phyloP scores from a whole-genome alignment of 192 early-diverging fungal genomes.

The Umbelopsis vinacea region DNA sequence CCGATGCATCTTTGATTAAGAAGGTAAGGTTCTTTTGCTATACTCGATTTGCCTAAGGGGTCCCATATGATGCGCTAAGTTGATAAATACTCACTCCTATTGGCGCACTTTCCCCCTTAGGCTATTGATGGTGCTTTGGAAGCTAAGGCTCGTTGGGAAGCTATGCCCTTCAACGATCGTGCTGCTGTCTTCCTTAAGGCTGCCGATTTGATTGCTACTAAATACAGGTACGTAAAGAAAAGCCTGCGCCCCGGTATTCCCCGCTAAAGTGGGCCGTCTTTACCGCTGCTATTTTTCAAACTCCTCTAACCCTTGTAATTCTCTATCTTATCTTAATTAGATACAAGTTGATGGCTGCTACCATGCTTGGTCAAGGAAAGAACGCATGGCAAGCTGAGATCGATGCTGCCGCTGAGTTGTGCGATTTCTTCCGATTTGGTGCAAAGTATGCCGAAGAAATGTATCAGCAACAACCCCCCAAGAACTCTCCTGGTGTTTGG shows the following conservation, averaged over 20 bases:
- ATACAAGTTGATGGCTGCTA: constrained; percentile 87
- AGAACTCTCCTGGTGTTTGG: constrained; percentile 85
- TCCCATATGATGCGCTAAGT: neutral
- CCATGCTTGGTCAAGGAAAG: constrained; percentile 98
- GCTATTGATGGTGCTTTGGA: constrained; percentile 88
- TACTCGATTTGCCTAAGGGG: neutral
- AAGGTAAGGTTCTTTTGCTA: constrained; percentile 27
- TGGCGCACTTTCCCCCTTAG: constrained; percentile 28
- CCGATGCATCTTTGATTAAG: constrained; percentile 68
- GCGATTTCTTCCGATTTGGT: constrained; percentile 97
- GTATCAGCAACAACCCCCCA: constrained; percentile 90
- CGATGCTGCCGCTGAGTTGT: constrained; percentile 94
- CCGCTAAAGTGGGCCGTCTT: neutral
- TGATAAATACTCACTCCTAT: constrained; percentile 19
- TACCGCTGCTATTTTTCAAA: neutral
- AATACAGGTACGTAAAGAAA: constrained; percentile 76
- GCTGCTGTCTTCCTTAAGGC: constrained; percentile 96
- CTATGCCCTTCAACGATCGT: constrained; percentile 92
- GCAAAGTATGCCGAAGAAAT: constrained; percentile 92
- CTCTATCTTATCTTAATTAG: constrained; percentile 32
- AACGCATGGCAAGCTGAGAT: constrained; percentile 99
- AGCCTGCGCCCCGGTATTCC: too few relatives aligned
- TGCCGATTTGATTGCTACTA: constrained; percentile 88
- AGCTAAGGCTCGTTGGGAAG: constrained; percentile 90
- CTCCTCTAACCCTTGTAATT: neutral